These are phyloP conservation scores for Yarrowia alimentaria DNA, from an alignment of 805 yeast genomes.

Conservation along the genomic window DNA sequence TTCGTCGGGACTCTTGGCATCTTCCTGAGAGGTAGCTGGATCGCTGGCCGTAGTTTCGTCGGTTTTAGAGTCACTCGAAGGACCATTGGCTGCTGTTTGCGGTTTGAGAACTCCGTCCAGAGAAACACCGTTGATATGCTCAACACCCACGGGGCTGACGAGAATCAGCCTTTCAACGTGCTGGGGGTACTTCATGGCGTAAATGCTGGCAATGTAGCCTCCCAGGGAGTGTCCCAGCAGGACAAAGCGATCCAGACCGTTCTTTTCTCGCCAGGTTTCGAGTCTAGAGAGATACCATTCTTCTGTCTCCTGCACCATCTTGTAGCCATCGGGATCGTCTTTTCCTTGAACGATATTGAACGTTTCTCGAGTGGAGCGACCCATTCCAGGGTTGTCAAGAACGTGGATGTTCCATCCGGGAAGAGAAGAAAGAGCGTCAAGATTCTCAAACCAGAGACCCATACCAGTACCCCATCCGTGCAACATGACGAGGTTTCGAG, in stretches of 20 bases:
- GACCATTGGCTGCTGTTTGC: neutral
- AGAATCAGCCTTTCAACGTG: conserved; percentile 55
- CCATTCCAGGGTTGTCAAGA: conserved; percentile 70
- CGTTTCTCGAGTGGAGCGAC: conserved; percentile 60
- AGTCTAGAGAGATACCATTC: conserved; percentile 50
- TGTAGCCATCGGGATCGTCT: conserved; percentile 19
- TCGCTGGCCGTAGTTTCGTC: too few relatives aligned
- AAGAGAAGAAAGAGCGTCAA: conserved; percentile 48
- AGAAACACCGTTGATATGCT: conserved; percentile 52
- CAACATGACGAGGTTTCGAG: conserved; percentile 50
- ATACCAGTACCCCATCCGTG: conserved; percentile 84
- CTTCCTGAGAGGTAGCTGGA: too few relatives aligned
- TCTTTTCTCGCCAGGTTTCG: conserved; percentile 60
- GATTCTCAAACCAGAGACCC: conserved; percentile 65
- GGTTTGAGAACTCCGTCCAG: neutral
- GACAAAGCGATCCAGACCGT: conserved; percentile 54
- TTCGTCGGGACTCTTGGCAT: neutral
- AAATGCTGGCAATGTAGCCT: conserved; percentile 67
- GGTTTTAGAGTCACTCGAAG: neutral
- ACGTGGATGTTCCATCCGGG: conserved; percentile 63
- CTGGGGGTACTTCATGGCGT: conserved; percentile 58
- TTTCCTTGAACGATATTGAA: conserved; percentile 16
- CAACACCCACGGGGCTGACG: conserved; percentile 78
- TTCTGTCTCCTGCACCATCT: conserved; percentile 36
- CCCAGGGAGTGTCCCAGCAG: conserved; percentile 79